Percentiles rank a stretch among this genome's conserved stretches.
phyloP scores from a whole-genome alignment of 1,284 basidiomycete species.

The Abortiporus biennis region DNA sequence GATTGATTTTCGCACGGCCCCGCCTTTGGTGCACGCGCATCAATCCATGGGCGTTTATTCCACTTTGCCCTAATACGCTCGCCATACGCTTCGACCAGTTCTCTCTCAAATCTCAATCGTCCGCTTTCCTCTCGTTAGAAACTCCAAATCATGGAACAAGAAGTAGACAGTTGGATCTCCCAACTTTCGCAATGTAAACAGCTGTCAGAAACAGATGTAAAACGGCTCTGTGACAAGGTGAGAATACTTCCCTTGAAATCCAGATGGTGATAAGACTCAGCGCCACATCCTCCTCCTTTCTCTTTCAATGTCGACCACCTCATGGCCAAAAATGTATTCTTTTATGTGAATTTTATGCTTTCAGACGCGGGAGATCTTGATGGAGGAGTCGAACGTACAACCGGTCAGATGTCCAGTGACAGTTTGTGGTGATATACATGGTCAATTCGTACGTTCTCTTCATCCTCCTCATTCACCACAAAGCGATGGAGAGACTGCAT shows the following conservation, averaged over 20 bases:
- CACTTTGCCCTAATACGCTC: too few species aligned
- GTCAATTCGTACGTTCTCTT: constrained; percentile 87
- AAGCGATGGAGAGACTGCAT: constrained; percentile 9
- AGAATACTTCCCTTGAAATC: constrained; percentile 26
- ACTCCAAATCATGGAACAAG: constrained; percentile 68
- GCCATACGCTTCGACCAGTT: constrained; percentile 7
- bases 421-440: constrained; percentile 97
- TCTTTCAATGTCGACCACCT: constrained; percentile 7
- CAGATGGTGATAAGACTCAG: constrained; percentile 23
- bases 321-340: constrained; percentile 5
- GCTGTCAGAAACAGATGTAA: constrained; percentile 92
- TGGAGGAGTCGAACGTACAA: constrained; percentile 98
- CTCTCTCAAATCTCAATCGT: too few species aligned
- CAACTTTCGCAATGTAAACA: constrained; percentile 99
- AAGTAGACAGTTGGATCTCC: constrained; percentile 94
- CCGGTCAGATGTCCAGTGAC: constrained; percentile 97
- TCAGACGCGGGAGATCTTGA: constrained; percentile 94
- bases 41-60: too few species aligned
- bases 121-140: constrained; percentile 11
- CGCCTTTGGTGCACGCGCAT: too few species aligned
- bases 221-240: constrained; percentile 98
- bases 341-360: constrained; percentile 16
- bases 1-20: too few species aligned
- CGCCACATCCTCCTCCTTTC: constrained; percentile 18
- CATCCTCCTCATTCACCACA: constrained; percentile 15